Conservation (phyloP, 257 asterid species). For the Forsythia viridissima region DNA sequence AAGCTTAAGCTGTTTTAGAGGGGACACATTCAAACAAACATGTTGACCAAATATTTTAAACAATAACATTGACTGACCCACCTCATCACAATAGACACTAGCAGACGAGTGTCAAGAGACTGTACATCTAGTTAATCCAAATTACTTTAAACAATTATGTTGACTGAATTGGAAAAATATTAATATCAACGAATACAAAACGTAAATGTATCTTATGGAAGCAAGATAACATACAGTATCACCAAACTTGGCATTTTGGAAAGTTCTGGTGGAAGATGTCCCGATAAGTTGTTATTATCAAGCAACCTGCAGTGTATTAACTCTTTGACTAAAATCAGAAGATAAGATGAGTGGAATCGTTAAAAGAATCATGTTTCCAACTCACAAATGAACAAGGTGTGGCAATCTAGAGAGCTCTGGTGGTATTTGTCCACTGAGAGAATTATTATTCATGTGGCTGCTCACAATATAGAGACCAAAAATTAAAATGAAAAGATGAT, state of each 20-base stretch:
- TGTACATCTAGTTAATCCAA: too few relatives aligned
- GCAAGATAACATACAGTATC: conserved; percentile 50
- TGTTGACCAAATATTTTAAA: too few relatives aligned
- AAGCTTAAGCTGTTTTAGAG: too few relatives aligned
- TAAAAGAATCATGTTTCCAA: conserved; percentile 11
- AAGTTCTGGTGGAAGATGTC: conserved; percentile 63
- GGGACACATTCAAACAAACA: too few relatives aligned
- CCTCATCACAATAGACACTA: too few relatives aligned
- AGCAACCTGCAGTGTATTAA: conserved; percentile 50
- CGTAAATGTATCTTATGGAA: not conserved
- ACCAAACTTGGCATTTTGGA: conserved; percentile 40
- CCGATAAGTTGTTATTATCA: conserved; percentile 71
- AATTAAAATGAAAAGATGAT: conserved; percentile 7
- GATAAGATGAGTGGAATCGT: conserved; percentile 7
- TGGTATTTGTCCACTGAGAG: conserved; percentile 70
- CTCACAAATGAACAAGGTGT: conserved; percentile 67
- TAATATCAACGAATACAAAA: not conserved
- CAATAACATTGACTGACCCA: too few relatives aligned
- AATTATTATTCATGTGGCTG: conserved; percentile 85
- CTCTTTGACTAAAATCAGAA: conserved; percentile 7
- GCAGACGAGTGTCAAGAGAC: too few relatives aligned
- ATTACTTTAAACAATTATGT: too few relatives aligned
- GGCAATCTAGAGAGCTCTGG: conserved; percentile 60
- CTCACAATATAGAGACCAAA: conserved; percentile 7
- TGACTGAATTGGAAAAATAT: too few relatives aligned